Base-by-base conservation (phyloP, 352 stramenopile species). In the Blastocystis sp. region DNA sequence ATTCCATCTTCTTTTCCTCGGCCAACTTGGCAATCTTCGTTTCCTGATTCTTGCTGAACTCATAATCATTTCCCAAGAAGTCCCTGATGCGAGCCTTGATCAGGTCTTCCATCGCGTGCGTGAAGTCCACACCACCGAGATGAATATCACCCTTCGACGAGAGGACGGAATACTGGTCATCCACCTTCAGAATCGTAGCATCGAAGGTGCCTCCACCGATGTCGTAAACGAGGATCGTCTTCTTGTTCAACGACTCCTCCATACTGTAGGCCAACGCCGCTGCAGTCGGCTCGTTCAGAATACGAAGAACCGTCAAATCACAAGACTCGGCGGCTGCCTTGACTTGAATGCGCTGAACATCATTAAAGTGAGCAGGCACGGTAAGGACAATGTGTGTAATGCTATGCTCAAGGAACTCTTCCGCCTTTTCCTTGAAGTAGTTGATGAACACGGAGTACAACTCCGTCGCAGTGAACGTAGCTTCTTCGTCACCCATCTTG, bases 171-270 rank as follows among this genome's bases (percentile, higher is more conserved):
- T 98, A 98, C 92, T 98, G 95, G 50, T 94, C 95, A 60, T 93
- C 95, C 26, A 89, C 50, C 29, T 63, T 29, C 39, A 89, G n/a
- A 45, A 89, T 41, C 6, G 79, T 93, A 29, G 98, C 96, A 96
- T 99, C 97, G 91, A 99, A 99, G 59, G 97, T 99, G 71, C 97
- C 97, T 74, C 97, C 97, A 90, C 97, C 97, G 33, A 99, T 91
- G 93, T 99, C 97, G 91, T 98, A 99, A 1, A 99, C 96, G 16
- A 94, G 94, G 90, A 99, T 98, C 39, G 96, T 94, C 9, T 94
- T 94, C 92, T 98, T 98, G 92, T 98, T 95, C 91, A 98, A 93
- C 80, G 96, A 96, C 37, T 89, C 39, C 24, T 89, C 79, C 35
- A 74, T 60, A 61, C 33, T 29, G 92, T 99, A 99, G 1, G 96